Conservation (phyloP, 495 filamentous ascomycete genomes). For the Aspergillus funiculosus region DNA sequence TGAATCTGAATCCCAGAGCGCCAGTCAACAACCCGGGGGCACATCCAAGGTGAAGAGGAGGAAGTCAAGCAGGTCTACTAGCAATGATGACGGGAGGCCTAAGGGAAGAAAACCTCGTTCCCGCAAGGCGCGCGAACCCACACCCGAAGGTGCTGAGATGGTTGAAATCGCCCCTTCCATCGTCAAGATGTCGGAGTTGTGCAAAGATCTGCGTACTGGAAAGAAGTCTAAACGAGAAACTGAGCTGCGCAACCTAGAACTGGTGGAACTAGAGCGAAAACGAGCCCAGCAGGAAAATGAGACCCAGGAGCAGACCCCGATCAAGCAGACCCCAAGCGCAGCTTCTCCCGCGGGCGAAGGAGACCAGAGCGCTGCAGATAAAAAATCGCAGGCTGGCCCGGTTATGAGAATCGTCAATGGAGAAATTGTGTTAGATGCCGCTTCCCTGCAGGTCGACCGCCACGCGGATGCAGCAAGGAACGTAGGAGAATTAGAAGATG, state of each 20-base stretch:
- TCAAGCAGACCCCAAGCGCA: slow-evolving; percentile 28
- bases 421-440: slow-evolving; percentile 71
- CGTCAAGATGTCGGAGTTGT: slow-evolving; percentile 79
- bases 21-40: slow-evolving; percentile 7
- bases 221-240: slow-evolving; percentile 70
- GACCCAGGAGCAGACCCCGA: slow-evolving; percentile 21
- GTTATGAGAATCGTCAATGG: slow-evolving; percentile 74
- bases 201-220: slow-evolving; percentile 68
- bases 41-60: slow-evolving; percentile 24
- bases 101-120: slow-evolving; percentile 30
- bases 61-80: slow-evolving; percentile 23
- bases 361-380: slow-evolving; percentile 18
- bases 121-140: slow-evolving; percentile 48
- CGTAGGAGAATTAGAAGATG: slow-evolving; percentile 52
- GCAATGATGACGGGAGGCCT: slow-evolving; percentile 18
- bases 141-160: slow-evolving; percentile 72
- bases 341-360: slow-evolving; percentile 13
- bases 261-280: slow-evolving; percentile 45
- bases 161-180: slow-evolving; percentile 61
- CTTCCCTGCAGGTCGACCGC: slow-evolving; percentile 72
- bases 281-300: slow-evolving; percentile 36
- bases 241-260: slow-evolving; percentile 50
- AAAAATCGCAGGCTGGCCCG: slow-evolving; percentile 38
- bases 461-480: slow-evolving; percentile 60
- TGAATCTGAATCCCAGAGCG: slow-evolving; percentile 13